phyloP scores from a whole-genome alignment of 805 yeast genomes.

The Metahyphopichia silvanorum region DNA sequence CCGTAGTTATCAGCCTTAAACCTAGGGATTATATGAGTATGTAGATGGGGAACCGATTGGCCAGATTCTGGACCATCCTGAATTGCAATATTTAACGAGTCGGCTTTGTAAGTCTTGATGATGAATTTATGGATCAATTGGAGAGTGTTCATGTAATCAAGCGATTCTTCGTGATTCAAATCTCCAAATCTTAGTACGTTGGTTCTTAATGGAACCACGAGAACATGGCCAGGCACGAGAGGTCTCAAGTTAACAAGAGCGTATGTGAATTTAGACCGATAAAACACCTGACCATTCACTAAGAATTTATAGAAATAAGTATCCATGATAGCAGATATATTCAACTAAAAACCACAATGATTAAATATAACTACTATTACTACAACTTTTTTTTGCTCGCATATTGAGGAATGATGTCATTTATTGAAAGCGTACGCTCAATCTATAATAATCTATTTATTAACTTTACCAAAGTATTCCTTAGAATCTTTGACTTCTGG shows the following conservation, averaged over 20 bases:
- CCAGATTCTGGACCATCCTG: constrained; percentile 98
- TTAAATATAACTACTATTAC: too few species aligned
- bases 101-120: constrained; percentile 66
- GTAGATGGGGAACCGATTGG: constrained; percentile 93
- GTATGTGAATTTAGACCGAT: constrained; percentile 61
- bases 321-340: too few species aligned
- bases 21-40: constrained; percentile 91
- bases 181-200: constrained; percentile 63
- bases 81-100: constrained; percentile 82
- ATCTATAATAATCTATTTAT: constrained; percentile 32
- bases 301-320: constrained; percentile 50
- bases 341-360: too few species aligned
- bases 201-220: constrained; percentile 77
- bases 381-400: too few species aligned
- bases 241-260: constrained; percentile 93
- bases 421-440: too few species aligned
- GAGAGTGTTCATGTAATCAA: constrained; percentile 74
- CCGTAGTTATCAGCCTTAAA: constrained; percentile 55
- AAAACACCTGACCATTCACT: constrained; percentile 57
- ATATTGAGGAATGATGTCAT: neutral
- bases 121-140: constrained; percentile 71
- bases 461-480: constrained; percentile 88
- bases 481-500: constrained; percentile 85
- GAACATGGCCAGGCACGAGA: constrained; percentile 88
- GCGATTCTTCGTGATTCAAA: constrained; percentile 64